phyloP scores from a whole-genome alignment of 768 basidiomycete species.

The Suillus bovinus region DNA sequence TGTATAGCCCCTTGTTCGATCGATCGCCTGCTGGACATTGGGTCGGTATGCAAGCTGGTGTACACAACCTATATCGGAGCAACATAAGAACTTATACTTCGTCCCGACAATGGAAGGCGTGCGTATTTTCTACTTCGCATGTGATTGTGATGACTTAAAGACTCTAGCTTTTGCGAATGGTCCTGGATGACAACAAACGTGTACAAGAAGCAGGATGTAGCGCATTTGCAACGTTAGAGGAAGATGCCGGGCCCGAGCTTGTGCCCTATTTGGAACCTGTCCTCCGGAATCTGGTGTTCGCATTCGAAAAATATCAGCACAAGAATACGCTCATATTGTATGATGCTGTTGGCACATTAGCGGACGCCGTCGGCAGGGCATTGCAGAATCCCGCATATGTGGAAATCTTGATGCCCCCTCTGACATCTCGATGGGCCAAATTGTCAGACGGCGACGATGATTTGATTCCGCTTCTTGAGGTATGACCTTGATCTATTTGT shows the following conservation, averaged over 20 bases:
- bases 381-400: conserved; percentile 85
- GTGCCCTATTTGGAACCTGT: conserved; percentile 95
- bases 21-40: conserved; percentile 99
- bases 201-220: conserved; percentile 99
- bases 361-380: conserved; percentile 91
- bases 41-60: conserved; percentile 99
- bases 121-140: conserved; percentile 33
- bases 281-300: conserved; percentile 90
- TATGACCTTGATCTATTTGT: conserved; percentile 36
- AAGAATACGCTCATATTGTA: conserved; percentile 99
- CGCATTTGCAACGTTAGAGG: conserved; percentile 97
- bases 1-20: conserved; percentile 87
- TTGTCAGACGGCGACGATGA: conserved; percentile 91
- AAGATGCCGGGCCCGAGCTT: conserved; percentile 90
- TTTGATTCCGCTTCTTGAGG: conserved; percentile 93
- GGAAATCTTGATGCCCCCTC: conserved; percentile 94
- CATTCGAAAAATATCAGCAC: conserved; percentile 98
- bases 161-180: conserved; percentile 89
- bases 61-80: conserved; percentile 79
- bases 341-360: conserved; percentile 97
- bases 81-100: conserved; percentile 89
- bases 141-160: conserved; percentile 5
- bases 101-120: conserved; percentile 99
- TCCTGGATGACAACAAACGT: conserved; percentile 96
- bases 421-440: conserved; percentile 88